phyloP scores from a whole-genome alignment of 768 basidiomycete genomes.

The Goffeauzyma gilvescens region DNA sequence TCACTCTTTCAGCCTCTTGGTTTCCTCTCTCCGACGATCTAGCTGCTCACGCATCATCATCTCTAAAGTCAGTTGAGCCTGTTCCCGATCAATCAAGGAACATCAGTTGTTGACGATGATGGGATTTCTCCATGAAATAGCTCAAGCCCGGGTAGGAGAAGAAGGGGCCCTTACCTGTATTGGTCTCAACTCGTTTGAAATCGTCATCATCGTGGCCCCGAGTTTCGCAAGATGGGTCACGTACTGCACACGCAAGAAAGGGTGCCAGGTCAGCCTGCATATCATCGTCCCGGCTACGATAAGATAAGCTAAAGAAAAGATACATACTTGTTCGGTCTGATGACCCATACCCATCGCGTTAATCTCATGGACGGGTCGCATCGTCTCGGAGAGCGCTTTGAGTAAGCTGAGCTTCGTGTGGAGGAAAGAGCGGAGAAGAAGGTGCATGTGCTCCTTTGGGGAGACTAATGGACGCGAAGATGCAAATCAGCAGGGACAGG shows the following conservation, averaged over 20 bases:
- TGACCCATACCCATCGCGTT: slow-evolving; percentile 1
- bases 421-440: slow-evolving; percentile 5
- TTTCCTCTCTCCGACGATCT: slow-evolving; percentile 5
- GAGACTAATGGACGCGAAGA: no score
- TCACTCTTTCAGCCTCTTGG: slow-evolving; percentile 3
- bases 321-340: slow-evolving; percentile 5
- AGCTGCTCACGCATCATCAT: slow-evolving; percentile 3
- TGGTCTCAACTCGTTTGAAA: slow-evolving; percentile 4
- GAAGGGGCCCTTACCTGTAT: neutral
- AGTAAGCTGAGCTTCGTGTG: slow-evolving; percentile 7
- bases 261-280: neutral
- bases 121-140: no score
- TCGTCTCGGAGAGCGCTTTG: slow-evolving; percentile 4
- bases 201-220: slow-evolving; percentile 4
- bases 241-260: no score
- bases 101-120: neutral
- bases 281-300: neutral
- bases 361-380: slow-evolving; percentile 3
- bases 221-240: slow-evolving; percentile 5
- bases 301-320: neutral
- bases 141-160: no score
- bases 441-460: slow-evolving; percentile 6
- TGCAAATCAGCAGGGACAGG: no score
- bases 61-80: slow-evolving; percentile 5
- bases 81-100: no score